phyloP scores from a whole-genome alignment of 2,329 filamentous ascomycete species.

The Aspergillus sclerotialis region DNA sequence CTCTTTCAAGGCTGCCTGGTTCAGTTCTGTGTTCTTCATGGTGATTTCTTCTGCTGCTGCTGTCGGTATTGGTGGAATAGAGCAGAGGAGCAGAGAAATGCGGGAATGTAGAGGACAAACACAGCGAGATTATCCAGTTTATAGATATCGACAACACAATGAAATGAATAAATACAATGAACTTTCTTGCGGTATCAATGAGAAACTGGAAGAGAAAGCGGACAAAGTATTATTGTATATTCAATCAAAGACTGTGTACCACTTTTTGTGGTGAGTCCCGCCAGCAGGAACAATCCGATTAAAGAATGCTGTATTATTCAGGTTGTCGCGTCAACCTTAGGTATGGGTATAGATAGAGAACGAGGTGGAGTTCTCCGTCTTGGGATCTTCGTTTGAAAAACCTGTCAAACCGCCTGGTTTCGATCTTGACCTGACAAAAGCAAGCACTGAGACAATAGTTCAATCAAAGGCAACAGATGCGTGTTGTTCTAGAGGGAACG shows the following conservation, averaged over 20 bases:
- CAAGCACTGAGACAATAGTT: conserved; percentile 12
- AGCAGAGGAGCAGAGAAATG: conserved; percentile 1
- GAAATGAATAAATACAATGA: background rate
- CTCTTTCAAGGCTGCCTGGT: conserved; percentile 40
- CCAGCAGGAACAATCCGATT: conserved; percentile 23
- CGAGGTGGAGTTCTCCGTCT: conserved; percentile 1
- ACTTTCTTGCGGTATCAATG: no score
- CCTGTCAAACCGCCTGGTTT: conserved; percentile 16
- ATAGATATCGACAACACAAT: background rate
- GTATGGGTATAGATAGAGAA: conserved; percentile 7
- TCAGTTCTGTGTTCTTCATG: conserved; percentile 19
- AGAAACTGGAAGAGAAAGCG: background rate
- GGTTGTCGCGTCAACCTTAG: conserved; percentile 31
- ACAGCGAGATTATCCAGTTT: background rate
- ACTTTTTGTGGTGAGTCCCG: conserved; percentile 10
- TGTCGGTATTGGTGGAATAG: conserved; percentile 1
- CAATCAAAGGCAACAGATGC: conserved; percentile 8
- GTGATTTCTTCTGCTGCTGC: conserved; percentile 4
- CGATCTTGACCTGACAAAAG: conserved; percentile 14
- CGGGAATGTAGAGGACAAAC: background rate
- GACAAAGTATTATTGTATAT: background rate
- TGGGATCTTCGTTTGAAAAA: conserved; percentile 12
- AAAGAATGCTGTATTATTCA: conserved; percentile 27
- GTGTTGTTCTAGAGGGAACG: no score
- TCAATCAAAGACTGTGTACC: background rate